Evolutionary conservation across 2,329 filamentous ascomycete species (phyloP).

Genomic region (Karstenula rhodostoma): DNA sequence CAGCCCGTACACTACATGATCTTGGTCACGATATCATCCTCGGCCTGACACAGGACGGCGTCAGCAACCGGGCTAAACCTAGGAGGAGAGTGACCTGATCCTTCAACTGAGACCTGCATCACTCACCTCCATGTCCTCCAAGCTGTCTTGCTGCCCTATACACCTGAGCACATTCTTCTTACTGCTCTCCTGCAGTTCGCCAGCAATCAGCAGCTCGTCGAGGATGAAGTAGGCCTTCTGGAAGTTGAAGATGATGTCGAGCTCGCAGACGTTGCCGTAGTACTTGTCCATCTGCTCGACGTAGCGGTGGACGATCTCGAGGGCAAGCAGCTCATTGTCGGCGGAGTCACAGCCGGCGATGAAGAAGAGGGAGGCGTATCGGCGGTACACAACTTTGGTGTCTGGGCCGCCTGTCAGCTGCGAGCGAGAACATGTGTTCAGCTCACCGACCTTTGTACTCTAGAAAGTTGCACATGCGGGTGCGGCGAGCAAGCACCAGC

Average conservation of each 20-base stretch:
- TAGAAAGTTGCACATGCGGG: constrained; percentile 99
- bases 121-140: constrained; percentile 99
- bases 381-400: constrained; percentile 97
- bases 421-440: constrained; percentile 25
- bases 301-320: constrained; percentile 98
- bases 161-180: constrained; percentile 98
- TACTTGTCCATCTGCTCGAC: constrained; percentile 99
- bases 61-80: constrained; percentile 51
- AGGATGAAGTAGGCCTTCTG: constrained; percentile 99
- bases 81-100: constrained; percentile 24
- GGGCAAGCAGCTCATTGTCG: constrained; percentile 97
- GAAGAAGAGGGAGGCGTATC: constrained; percentile 98
- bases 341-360: constrained; percentile 97
- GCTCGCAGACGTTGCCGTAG: constrained; percentile 99
- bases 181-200: constrained; percentile 97
- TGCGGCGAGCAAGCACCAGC: constrained; percentile 92
- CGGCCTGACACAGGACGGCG: constrained; percentile 68
- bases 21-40: constrained; percentile 84
- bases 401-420: constrained; percentile 64
- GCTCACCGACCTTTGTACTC: constrained; percentile 87
- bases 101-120: constrained; percentile 19
- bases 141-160: constrained; percentile 94
- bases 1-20: constrained; percentile 69
- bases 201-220: constrained; percentile 92
- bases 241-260: constrained; percentile 99